phyloP scores from a whole-genome alignment of 306 rosid genomes.

The Quercus parvula region DNA sequence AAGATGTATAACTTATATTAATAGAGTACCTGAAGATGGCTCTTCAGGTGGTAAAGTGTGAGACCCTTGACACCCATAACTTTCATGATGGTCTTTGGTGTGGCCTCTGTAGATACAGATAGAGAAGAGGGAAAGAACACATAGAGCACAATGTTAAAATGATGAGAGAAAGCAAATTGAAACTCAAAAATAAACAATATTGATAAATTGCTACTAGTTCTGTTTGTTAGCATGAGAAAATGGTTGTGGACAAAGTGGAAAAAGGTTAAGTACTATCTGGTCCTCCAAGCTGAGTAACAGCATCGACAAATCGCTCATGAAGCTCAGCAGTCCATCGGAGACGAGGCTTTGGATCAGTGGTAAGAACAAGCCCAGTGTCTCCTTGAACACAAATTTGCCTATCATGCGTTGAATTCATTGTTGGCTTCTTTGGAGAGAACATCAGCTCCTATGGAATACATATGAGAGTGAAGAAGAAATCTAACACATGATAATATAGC shows the following conservation, averaged over 20 bases:
- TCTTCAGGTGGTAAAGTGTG: neutral
- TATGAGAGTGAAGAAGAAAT: neutral
- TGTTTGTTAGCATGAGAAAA: neutral
- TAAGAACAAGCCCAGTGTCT: neutral
- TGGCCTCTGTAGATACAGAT: neutral
- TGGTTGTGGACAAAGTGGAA: neutral
- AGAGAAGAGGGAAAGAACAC: neutral
- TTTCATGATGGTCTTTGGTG: conserved; percentile 1
- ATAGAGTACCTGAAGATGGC: neutral
- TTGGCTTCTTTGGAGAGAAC: neutral
- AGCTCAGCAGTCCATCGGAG: conserved; percentile 4
- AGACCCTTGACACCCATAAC: neutral
- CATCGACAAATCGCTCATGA: conserved; percentile 9
- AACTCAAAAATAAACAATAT: neutral
- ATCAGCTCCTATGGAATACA: neutral
- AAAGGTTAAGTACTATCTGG: conserved; percentile 3
- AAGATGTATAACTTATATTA: neutral
- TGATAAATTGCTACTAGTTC: neutral
- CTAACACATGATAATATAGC: neutral
- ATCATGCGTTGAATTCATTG: neutral
- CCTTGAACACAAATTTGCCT: neutral
- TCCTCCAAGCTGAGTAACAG: conserved; percentile 6
- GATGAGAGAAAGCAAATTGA: neutral
- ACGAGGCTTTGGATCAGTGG: neutral
- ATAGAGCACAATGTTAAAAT: neutral